Percentiles rank a stretch among this genome's conserved stretches.
phyloP scores from a whole-genome alignment of 148 eudicot species.

The Hydrangea macrophylla region DNA sequence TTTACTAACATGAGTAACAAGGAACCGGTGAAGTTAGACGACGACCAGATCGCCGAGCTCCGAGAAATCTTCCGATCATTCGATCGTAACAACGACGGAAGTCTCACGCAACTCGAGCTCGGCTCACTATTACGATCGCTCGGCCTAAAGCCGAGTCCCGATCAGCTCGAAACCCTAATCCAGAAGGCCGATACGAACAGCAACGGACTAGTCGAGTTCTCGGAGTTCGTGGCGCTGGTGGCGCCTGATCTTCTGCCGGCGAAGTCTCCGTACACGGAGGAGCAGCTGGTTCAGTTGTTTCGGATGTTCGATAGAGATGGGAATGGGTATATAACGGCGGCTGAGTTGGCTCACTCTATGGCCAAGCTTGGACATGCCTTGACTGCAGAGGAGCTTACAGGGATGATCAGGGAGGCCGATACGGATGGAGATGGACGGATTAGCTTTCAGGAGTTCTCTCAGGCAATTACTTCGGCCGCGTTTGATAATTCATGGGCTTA shows the following conservation, averaged over 20 bases:
- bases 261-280: constrained; percentile 64
- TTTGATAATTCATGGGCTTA: constrained; percentile 61
- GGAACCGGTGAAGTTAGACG: constrained; percentile 42
- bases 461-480: constrained; percentile 60
- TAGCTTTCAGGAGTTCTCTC: constrained; percentile 61
- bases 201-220: constrained; percentile 63
- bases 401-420: constrained; percentile 71
- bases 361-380: constrained; percentile 67
- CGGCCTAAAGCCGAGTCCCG: constrained; percentile 54
- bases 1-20: constrained; percentile 24
- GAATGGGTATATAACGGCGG: constrained; percentile 62
- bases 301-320: constrained; percentile 69
- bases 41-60: constrained; percentile 58
- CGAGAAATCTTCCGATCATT: constrained; percentile 72
- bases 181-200: constrained; percentile 58
- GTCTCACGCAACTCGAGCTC: constrained; percentile 65
- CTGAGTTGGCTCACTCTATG: constrained; percentile 74
- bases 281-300: constrained; percentile 54
- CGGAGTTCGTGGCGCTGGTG: constrained; percentile 62
- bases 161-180: constrained; percentile 53
- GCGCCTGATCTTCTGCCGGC: constrained; percentile 59
- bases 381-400: constrained; percentile 68
- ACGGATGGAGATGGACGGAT: constrained; percentile 70
- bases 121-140: constrained; percentile 57
- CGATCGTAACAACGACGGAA: constrained; percentile 70